Evolutionary conservation across 495 filamentous ascomycete species (phyloP), one percentile per base, ranked within the genome.

Genomic region (Pyrenula massariospora): DNA sequence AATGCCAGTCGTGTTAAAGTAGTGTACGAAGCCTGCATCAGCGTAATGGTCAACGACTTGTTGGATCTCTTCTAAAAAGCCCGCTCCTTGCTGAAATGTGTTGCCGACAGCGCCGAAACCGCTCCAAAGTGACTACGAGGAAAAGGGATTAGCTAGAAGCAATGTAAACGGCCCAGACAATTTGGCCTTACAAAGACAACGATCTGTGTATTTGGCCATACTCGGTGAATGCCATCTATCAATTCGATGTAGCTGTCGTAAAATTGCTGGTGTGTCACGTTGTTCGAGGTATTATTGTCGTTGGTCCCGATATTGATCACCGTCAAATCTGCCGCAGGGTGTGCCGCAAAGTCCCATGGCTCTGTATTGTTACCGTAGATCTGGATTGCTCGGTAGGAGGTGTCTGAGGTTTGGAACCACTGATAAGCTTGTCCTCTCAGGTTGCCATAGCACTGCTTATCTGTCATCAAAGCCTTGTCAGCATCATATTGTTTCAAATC

Each of bases 301-400:
- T 87, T 87, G 19, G 82, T 85, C 23, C 83, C 84, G 48, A 88
- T 71, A 60, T 86, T 81, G 62, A 87, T 84, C 57, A 87, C 59
- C 12, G 84, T 84, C 10, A 89, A 70, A 59, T 86, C 84, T 2
- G 84, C 82, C 0, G 74, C 73, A n/a, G 73, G 77, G 54, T 81
- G 77, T 25, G 74, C 75, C 3, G 64, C 67, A 54, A 86, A 84
- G 59, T 84, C 76, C 79, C 80, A 87, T 0, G 71, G 63, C 56
- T 85, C 80, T 0, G 81, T 78, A 1, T 77, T 69, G 24, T 75
- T 71, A 57, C 77, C 80, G 59, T 76, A 80, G 11, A 79, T 73
- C 19, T 69, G 60, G 5, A 60, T 57, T 0, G 79, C 79, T 20
- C 84, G 75, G 36, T 65, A 68, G 52, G 75, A 77, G 0, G 77